Evolutionary conservation across 495 filamentous ascomycete genomes (phyloP).

Genomic region (Xylaria intraflava): DNA sequence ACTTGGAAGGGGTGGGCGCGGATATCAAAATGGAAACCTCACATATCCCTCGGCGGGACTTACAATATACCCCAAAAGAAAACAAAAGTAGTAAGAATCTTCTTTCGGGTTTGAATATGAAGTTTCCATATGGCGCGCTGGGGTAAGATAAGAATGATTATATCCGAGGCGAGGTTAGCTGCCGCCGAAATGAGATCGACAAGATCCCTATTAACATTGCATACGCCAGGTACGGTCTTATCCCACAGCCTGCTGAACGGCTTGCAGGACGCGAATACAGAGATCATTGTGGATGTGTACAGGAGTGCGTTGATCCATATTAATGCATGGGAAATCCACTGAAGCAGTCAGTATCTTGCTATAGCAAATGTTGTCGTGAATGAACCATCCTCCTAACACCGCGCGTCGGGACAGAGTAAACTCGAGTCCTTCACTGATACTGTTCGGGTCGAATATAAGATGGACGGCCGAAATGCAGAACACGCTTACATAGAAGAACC

Average conservation of each 20-base stretch:
- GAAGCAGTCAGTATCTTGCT: not conserved
- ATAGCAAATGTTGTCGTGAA: not conserved
- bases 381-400: too few species aligned
- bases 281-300: slow-evolving; percentile 33
- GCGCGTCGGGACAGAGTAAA: too few species aligned
- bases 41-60: not conserved
- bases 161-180: slow-evolving; percentile 11
- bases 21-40: not conserved
- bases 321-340: not conserved
- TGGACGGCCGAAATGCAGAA: slow-evolving; percentile 20
- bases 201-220: not conserved
- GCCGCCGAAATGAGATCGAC: not conserved
- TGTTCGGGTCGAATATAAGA: not conserved
- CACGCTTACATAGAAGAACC: slow-evolving; percentile 18
- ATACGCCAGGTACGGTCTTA: not conserved
- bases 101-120: slow-evolving; percentile 14
- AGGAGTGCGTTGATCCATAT: slow-evolving; percentile 26
- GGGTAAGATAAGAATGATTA: slow-evolving; percentile 10
- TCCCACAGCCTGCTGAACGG: slow-evolving; percentile 19
- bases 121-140: slow-evolving; percentile 16
- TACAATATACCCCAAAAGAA: slow-evolving; percentile 10
- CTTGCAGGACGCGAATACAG: slow-evolving; percentile 35
- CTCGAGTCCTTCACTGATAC: too few species aligned
- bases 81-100: slow-evolving; percentile 13
- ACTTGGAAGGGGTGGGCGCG: not conserved